A percentile compares a stretch with the other conserved stretches of the same genome.
phyloP scores from a whole-genome alignment of 2,329 filamentous ascomycete genomes.

The Apiospora aurea region DNA sequence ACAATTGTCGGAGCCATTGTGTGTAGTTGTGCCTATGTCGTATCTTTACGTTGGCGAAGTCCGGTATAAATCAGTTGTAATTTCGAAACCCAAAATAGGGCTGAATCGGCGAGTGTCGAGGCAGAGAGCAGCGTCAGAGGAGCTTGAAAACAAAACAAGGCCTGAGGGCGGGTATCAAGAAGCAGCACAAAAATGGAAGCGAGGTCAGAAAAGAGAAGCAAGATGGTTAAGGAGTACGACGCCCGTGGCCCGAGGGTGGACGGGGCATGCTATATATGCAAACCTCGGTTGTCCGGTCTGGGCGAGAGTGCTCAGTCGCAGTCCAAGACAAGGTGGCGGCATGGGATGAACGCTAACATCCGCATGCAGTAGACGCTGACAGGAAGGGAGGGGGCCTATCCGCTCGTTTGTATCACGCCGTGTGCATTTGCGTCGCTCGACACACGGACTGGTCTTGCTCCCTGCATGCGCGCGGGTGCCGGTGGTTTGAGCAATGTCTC shows the following conservation, averaged over 20 bases:
- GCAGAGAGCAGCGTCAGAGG: not conserved
- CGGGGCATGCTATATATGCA: not conserved
- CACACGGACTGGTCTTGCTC: conserved; percentile 1
- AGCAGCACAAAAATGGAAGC: not conserved
- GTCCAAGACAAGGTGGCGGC: not conserved
- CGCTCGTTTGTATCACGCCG: conserved; percentile 2
- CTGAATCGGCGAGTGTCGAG: not conserved
- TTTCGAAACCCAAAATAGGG: not conserved
- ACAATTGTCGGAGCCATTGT: conserved; percentile 60
- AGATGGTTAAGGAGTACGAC: not conserved
- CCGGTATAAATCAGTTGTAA: not conserved
- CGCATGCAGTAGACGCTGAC: conserved; percentile 12
- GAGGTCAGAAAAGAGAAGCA: not conserved
- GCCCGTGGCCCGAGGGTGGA: not conserved
- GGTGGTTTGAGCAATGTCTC: not conserved
- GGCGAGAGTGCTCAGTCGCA: not conserved
- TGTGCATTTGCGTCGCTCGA: not conserved
- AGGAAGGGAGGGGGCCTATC: not conserved
- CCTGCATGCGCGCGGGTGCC: not conserved
- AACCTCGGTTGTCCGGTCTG: conserved; percentile 7
- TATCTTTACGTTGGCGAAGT: conserved; percentile 17
- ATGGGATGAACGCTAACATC: conserved; percentile 9
- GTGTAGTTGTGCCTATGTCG: not conserved
- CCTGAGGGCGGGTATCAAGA: not conserved
- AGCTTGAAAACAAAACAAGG: not conserved